Base-by-base conservation (phyloP, 495 filamentous ascomycete species). In the Friedmanniomyces simplex region DNA sequence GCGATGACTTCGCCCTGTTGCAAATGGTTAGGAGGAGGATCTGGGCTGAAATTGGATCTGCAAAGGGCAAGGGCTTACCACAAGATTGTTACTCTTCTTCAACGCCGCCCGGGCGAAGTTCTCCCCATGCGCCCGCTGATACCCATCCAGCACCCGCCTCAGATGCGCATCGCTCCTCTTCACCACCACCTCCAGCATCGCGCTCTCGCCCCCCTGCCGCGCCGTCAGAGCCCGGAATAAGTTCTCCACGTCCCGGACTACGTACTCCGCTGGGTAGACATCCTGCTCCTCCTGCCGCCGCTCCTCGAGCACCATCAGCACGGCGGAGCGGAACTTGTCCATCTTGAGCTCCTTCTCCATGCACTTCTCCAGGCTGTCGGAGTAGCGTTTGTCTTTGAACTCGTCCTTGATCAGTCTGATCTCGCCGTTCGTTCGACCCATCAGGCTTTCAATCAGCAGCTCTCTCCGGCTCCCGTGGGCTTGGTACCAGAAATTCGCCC, bases 401-500 rank as follows among this genome's bases (percentile, higher is more conserved):
- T 81, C 85, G n/a, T 86, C 81, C 71, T 96, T 97, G 74, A 98
- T 96, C 57, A 81, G 76, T n/a, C 81, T 74, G 58, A 96, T 89
- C 60, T 96, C 94, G 18, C 78, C 75, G 64, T 95, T 96, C 13
- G 82, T 82, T 16, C 89, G 82, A 0, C 93, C 93, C 78, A 97
- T 93, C 14, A 98, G 73, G 11, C 83, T 81, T 67, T 98, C 93
- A 65, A 98, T 96, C 45, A 98, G 78, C 21, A 98, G 73, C 68
- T 98, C 71, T 0, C 71, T 57, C 14, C 63, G 52, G 18, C 61
- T 64, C 4, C 47, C 53, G 49, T 67, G 60, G 36, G 86, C 84
- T 68, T 97, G 93, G 73, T 97, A 98, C 83, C 91, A 98, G 71
- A 88, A 95, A 66, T 97, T 98, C 46, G 94, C 91, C 89, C 93